These are phyloP conservation scores for Cryptococcus amylolentus DNA, from an alignment of 1,284 basidiomycete genomes.

Conservation along the genomic window DNA sequence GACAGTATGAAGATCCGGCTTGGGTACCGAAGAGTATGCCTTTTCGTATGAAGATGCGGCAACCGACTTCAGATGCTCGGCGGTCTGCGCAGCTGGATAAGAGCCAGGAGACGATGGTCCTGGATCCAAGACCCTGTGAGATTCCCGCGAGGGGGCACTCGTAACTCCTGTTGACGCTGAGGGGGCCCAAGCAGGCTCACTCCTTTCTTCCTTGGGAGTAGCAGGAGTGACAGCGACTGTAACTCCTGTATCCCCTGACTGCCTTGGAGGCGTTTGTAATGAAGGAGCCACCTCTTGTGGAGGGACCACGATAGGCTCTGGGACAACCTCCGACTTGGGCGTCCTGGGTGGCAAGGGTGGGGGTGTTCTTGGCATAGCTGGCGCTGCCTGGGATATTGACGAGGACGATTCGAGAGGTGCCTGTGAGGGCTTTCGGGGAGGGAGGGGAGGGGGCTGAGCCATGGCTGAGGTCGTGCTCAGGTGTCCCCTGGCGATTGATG, in stretches of 20 bases:
- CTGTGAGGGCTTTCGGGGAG: slow-evolving; percentile 9
- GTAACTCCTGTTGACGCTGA: neutral
- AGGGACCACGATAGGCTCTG: neutral
- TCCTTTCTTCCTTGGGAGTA: slow-evolving; percentile 10
- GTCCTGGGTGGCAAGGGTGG: slow-evolving; percentile 15
- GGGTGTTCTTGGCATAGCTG: neutral
- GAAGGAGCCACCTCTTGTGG: neutral
- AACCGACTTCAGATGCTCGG: neutral
- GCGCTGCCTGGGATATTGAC: neutral
- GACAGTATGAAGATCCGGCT: slow-evolving; percentile 2
- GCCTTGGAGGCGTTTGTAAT: neutral
- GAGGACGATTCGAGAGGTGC: neutral
- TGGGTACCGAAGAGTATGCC: neutral
- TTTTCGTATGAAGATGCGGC: neutral
- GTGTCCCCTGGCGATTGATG: no score
- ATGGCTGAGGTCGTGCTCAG: neutral
- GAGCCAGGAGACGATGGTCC: neutral
- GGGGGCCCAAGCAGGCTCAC: neutral
- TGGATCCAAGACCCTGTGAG: neutral
- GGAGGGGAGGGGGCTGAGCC: slow-evolving; percentile 12
- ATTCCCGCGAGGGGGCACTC: neutral
- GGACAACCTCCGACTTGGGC: neutral
- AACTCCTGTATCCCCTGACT: neutral
- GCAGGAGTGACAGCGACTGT: slow-evolving; percentile 23
- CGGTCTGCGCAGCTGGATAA: neutral